A percentile compares a stretch with the other conserved stretches of the same genome.
phyloP scores from a whole-genome alignment of 1,284 basidiomycete species.

The Marasmius tenuissimus region DNA sequence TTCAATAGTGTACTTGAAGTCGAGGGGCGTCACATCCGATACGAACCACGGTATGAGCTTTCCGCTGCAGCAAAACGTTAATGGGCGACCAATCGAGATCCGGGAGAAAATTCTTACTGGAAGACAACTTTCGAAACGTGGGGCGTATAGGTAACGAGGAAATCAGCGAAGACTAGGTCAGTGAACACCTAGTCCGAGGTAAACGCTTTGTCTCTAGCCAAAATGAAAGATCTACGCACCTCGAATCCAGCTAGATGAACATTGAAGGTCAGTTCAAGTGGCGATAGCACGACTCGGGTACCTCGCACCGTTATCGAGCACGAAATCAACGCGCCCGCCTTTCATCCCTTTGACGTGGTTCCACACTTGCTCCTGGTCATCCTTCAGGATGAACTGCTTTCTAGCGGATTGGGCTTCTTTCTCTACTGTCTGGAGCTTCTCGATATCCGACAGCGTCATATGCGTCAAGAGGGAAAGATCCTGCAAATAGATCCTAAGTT shows the following conservation, averaged over 20 bases:
- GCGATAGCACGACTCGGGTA: neutral
- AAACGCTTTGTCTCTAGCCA: neutral
- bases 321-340: constrained; percentile 76
- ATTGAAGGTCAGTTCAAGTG: neutral
- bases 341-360: constrained; percentile 61
- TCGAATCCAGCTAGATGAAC: constrained; percentile 80
- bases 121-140: constrained; percentile 82
- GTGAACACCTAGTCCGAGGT: constrained; percentile 74
- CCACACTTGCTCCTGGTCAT: constrained; percentile 85
- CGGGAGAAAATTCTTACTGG: constrained; percentile 61
- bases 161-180: constrained; percentile 94
- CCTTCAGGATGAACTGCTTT: constrained; percentile 78
- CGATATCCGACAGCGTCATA: constrained; percentile 78
- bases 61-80: constrained; percentile 48
- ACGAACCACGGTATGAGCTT: constrained; percentile 95
- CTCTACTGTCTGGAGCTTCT: constrained; percentile 81
- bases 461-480: constrained; percentile 86
- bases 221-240: constrained; percentile 32
- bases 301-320: constrained; percentile 84
- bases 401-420: constrained; percentile 74
- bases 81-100: neutral
- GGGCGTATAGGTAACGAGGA: constrained; percentile 85
- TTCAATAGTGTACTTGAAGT: constrained; percentile 60
- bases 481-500: constrained; percentile 29
- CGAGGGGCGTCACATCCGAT: constrained; percentile 83